phyloP scores from a whole-genome alignment of 2,329 filamentous ascomycete species.

The Penicillium sp. region DNA sequence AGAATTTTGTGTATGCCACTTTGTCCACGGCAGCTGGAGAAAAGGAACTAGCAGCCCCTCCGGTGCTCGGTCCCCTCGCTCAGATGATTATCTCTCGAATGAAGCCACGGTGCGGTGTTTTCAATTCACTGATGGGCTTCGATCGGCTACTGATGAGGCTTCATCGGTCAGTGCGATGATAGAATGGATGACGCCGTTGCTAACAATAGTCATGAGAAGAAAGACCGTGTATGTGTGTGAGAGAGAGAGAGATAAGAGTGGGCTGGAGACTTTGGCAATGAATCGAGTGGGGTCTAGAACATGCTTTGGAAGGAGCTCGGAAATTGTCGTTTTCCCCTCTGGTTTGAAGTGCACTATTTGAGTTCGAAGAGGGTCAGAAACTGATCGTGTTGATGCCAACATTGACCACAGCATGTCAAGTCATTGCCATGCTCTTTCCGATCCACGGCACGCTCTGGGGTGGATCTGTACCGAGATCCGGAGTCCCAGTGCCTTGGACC shows the following conservation, averaged over 20 bases:
- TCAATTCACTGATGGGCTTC: neutral
- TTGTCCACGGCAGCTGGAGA: neutral
- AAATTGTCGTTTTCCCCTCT: neutral
- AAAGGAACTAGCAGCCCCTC: neutral
- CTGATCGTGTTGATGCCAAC: neutral
- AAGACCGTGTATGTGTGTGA: neutral
- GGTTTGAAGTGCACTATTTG: neutral
- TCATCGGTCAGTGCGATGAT: neutral
- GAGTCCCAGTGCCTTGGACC: conserved; percentile 19
- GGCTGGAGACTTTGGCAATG: neutral
- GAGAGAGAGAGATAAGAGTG: neutral
- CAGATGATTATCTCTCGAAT: conserved; percentile 3
- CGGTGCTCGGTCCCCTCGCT: neutral
- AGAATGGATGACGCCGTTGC: neutral
- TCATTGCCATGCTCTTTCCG: conserved; percentile 10
- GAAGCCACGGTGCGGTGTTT: neutral
- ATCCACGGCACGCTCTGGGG: conserved; percentile 18
- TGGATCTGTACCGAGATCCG: conserved; percentile 27
- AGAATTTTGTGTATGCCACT: conserved; percentile 2
- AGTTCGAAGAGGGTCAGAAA: neutral
- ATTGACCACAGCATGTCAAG: conserved; percentile 2
- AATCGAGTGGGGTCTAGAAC: neutral
- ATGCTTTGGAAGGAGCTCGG: neutral
- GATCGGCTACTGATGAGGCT: conserved; percentile 9
- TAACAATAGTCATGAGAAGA: neutral